Conservation (phyloP, 108 stramenopile genomes). For the Cyclotella baltica region DNA sequence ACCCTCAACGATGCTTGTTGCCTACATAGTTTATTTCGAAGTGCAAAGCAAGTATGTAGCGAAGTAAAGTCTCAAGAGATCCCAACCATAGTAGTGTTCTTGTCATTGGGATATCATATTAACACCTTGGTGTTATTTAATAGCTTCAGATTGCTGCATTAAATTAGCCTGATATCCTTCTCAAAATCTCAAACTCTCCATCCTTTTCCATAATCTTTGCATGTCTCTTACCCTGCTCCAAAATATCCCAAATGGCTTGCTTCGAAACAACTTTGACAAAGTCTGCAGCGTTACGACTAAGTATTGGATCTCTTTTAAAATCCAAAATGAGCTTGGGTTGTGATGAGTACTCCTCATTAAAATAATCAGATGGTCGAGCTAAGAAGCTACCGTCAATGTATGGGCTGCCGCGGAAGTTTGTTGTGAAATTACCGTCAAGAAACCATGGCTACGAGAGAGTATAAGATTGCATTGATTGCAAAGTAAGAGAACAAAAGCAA, state of each 20-base stretch:
- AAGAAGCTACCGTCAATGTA: constrained; percentile 87
- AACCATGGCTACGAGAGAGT: constrained; percentile 74
- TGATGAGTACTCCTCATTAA: constrained; percentile 26
- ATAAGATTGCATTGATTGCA: neutral
- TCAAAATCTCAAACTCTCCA: constrained; percentile 54
- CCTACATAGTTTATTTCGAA: too few species aligned
- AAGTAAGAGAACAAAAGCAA: neutral
- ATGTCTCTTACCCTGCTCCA: constrained; percentile 73
- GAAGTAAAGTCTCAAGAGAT: too few species aligned
- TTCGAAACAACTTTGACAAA: constrained; percentile 69
- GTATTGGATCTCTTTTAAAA: constrained; percentile 69
- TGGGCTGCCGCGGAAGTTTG: constrained; percentile 59
- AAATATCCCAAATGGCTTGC: constrained; percentile 71
- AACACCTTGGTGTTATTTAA: too few species aligned
- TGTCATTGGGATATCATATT: too few species aligned
- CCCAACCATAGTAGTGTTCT: neutral
- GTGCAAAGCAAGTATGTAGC: too few species aligned
- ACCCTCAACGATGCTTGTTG: too few species aligned
- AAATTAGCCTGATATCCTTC: constrained; percentile 3
- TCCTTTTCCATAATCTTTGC: constrained; percentile 66
- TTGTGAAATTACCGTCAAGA: constrained; percentile 77
- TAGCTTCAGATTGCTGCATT: too few species aligned
- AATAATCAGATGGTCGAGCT: constrained; percentile 60
- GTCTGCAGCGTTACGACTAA: constrained; percentile 58
- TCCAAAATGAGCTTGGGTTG: constrained; percentile 63